Evolutionary conservation across 1,284 basidiomycete species (phyloP), one percentile per base, ranked within the genome.

Genomic region (Tylopilus orsonianus): DNA sequence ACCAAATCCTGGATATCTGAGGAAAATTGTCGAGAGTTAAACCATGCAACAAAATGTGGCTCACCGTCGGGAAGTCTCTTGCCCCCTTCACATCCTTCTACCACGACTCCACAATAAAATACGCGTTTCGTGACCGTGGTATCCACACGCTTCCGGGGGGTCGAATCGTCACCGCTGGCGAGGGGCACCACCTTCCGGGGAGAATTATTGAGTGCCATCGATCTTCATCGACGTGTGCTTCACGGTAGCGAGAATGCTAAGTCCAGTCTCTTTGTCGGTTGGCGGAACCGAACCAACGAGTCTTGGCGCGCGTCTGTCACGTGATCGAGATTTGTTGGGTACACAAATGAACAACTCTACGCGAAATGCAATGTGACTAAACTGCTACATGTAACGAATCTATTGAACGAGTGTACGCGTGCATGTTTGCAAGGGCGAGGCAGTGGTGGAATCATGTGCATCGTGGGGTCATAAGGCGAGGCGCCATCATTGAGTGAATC

Each of bases 101-200:
- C 85, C 18, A 91, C 87, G 27, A 91, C 86, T 30, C 84, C 85
- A 57, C 85, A 89, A 66, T 84, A 88, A 67, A 90, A 91, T 24
- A 82, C 83, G 62, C 88, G 84, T 63, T 76, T 84, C 3, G 83
- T 90, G 52, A 76, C 55, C 34, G 65, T 63, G n/a, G 73, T 66
- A 19, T 68, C 65, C 2, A 62, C 60, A 40, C 72, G 67, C 52
- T 66, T 70, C 46, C 64, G 69, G 34, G 73, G 68, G 41, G 74
- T 69, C 33, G 70, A 64, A 54, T 82, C 80, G 51, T 87, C 80
- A 35, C 83, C 85, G 55, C 71, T 75, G 23, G 83, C 77, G 30
- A 90, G 74, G 26, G 87, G 85, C 5, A 89, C 72, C 8, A 78
- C 69, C 67, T 90, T 90, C 49, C 87, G 76, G 33, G 87, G 87